phyloP scores from a whole-genome alignment of 2,329 filamentous ascomycete genomes.

The Bretziella fagacearum region DNA sequence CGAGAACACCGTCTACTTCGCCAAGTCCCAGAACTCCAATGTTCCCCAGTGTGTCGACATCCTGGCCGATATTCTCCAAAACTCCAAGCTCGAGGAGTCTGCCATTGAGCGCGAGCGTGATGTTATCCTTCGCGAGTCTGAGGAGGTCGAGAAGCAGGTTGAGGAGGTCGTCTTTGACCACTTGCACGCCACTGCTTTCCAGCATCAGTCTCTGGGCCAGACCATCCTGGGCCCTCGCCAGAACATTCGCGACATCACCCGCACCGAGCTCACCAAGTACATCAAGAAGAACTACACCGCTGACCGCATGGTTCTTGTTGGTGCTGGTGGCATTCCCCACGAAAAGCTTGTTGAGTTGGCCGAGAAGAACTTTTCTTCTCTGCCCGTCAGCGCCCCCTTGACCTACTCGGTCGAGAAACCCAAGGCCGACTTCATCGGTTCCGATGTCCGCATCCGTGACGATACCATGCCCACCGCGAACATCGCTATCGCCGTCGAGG shows the following conservation, averaged over 20 bases:
- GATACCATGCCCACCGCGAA: conserved; percentile 93
- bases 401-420: conserved; percentile 65
- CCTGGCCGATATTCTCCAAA: conserved; percentile 95
- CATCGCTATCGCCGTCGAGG: conserved; percentile 96
- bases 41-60: conserved; percentile 95
- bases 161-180: conserved; percentile 99
- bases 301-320: conserved; percentile 97
- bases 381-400: conserved; percentile 60
- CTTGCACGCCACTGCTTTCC: conserved; percentile 94
- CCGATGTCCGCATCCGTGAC: conserved; percentile 87
- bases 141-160: conserved; percentile 99
- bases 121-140: conserved; percentile 95
- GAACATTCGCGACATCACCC: conserved; percentile 94
- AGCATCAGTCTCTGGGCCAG: conserved; percentile 86
- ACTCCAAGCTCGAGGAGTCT: conserved; percentile 87
- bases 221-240: conserved; percentile 95
- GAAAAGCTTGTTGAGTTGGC: conserved; percentile 87
- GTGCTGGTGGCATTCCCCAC: conserved; percentile 85
- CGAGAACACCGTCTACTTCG: conserved; percentile 99
- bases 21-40: conserved; percentile 96
- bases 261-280: conserved; percentile 80
- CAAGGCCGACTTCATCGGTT: conserved; percentile 90
- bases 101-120: conserved; percentile 96
- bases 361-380: conserved; percentile 78
- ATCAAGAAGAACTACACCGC: conserved; percentile 99